Conservation (phyloP, 441 rosid genomes). For the Flueggea neowawraea region DNA sequence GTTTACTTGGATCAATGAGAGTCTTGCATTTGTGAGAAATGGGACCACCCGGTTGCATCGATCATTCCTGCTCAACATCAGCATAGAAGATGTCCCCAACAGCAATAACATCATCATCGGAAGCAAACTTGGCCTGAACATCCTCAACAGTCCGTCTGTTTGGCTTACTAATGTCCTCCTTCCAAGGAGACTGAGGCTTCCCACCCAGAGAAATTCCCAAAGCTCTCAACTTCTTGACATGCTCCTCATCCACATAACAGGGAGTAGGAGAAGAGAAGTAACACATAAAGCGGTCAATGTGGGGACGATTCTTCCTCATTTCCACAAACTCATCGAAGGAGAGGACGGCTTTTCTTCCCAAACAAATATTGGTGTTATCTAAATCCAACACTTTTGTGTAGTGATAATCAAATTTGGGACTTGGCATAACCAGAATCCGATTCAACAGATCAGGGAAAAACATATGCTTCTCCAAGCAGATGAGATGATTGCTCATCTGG, state of each 20-base stretch:
- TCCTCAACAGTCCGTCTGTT: conserved; percentile 60
- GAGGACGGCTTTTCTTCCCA: conserved; percentile 62
- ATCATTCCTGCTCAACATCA: conserved; percentile 65
- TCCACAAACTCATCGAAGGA: conserved; percentile 69
- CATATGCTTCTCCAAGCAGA: conserved; percentile 91
- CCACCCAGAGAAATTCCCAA: conserved; percentile 69
- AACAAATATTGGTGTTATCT: conserved; percentile 59
- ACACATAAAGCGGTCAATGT: conserved; percentile 64
- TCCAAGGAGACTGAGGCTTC: conserved; percentile 75
- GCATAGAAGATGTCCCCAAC: conserved; percentile 90
- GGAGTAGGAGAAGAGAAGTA: conserved; percentile 70
- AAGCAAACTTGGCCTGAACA: conserved; percentile 53
- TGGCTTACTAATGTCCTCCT: conserved; percentile 67
- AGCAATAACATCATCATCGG: conserved; percentile 72
- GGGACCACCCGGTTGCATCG: conserved; percentile 95
- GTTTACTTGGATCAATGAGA: conserved; percentile 78
- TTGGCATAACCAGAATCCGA: conserved; percentile 75
- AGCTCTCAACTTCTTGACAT: conserved; percentile 59
- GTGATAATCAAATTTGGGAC: conserved; percentile 67
- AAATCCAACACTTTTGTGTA: conserved; percentile 67
- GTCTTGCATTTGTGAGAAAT: conserved; percentile 81
- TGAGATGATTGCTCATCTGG: conserved; percentile 94
- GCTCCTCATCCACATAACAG: conserved; percentile 80
- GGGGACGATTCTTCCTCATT: conserved; percentile 50
- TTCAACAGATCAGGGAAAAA: conserved; percentile 80